Evolutionary conservation across 1,139 yeast species (phyloP), one percentile per base, ranked within the genome.

Genomic region (Sugiyamaella japonica): DNA sequence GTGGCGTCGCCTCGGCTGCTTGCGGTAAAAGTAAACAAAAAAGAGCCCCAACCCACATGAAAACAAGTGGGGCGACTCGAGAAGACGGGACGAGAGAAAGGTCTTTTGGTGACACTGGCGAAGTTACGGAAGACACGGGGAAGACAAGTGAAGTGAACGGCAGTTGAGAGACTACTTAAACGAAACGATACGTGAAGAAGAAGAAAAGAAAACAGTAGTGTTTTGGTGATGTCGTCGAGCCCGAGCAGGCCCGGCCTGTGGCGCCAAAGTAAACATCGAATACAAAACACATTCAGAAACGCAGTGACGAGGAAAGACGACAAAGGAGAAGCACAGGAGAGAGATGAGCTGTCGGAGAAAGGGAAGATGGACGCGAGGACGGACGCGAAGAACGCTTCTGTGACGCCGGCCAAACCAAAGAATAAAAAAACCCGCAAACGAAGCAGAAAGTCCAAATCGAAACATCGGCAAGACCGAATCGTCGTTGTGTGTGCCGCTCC

Each of bases 1-100:
- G 25, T 20, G 25, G 25, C 25, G 25, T 6, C 25, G 40, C 50
- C 50, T 32, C 23, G 50, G 50, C 50, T 12, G 43, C 38, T 47
- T 29, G 13, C 40, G 50, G 43, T 23, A 47, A 47, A 47, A 17
- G 50, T 47, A 47, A 47, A 47, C 50, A 47, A 45, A 37, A 47
- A 45, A 37, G 17, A 5, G 15, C 25, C 50, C 50, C 38, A 29
- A 47, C 50, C 50, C 50, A 46, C 32, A n/a, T 3, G 25, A 20
- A 20, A 20, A 29, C 41, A 34, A 12, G 17, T 45, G 17, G 47
- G 8, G 38, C 3, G 38, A 12, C 8, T 20, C 25, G 13, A 15
- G 16, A 28, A 10, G 12, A 31, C 36, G 13, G 3, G 36, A 29
- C 10, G 32, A 10, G n/a, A n/a, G n/a, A n/a, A n/a, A 20, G 25